Conservation (phyloP, 2,329 filamentous ascomycete genomes). For the Diatrype stigma region DNA sequence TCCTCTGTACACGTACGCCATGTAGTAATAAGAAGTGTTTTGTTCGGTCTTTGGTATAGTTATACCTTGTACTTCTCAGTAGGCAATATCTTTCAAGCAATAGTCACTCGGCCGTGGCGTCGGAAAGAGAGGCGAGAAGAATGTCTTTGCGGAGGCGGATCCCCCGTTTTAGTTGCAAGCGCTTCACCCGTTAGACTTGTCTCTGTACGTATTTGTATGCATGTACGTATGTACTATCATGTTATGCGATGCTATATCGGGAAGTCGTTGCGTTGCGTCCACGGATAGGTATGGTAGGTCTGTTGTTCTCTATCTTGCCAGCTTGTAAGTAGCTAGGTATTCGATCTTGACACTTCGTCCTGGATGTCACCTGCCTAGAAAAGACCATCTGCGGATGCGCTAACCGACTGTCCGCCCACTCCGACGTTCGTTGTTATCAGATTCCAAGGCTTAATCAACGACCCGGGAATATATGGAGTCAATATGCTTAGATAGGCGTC, state of each 20-base stretch:
- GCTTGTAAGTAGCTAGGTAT: too few relatives aligned
- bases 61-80: too few relatives aligned
- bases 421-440: not conserved
- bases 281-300: not conserved
- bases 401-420: not conserved
- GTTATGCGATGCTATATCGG: not conserved
- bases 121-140: not conserved
- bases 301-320: not conserved
- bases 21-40: too few relatives aligned
- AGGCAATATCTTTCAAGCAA: not conserved
- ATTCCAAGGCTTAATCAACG: not conserved
- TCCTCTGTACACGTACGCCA: too few relatives aligned
- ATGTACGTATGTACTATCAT: too few relatives aligned
- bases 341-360: not conserved
- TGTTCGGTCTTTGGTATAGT: too few relatives aligned
- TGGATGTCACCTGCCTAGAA: not conserved
- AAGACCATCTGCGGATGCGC: not conserved
- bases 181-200: not conserved
- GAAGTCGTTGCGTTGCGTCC: not conserved
- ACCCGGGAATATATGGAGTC: not conserved
- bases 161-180: not conserved
- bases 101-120: not conserved
- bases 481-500: not conserved
- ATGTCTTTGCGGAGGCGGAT: not conserved
- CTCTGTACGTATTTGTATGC: not conserved